These are phyloP conservation scores for Mesembryanthemum crystallinum DNA, from an alignment of 148 eudicot genomes.

Conservation along the genomic window DNA sequence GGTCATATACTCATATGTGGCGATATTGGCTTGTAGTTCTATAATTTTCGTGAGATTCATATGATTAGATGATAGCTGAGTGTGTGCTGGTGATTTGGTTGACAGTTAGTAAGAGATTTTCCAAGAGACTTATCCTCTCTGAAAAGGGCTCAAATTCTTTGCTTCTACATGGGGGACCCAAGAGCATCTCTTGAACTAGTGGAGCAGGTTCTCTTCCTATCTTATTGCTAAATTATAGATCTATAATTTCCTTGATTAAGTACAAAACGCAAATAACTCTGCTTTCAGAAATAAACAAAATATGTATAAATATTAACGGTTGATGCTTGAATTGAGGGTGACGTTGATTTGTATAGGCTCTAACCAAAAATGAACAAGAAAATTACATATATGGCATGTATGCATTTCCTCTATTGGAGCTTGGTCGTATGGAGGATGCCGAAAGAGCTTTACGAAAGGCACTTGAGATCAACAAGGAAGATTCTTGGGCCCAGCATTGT, in stretches of 20 bases:
- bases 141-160: constrained; percentile 81
- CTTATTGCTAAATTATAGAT: neutral
- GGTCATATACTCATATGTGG: neutral
- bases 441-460: constrained; percentile 72
- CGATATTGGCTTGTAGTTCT: neutral
- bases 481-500: constrained; percentile 91
- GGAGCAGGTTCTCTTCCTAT: constrained; percentile 53
- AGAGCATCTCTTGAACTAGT: constrained; percentile 64
- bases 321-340: neutral
- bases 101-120: constrained; percentile 64
- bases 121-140: constrained; percentile 79
- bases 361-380: constrained; percentile 53
- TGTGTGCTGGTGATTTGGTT: constrained; percentile 8
- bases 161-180: constrained; percentile 88
- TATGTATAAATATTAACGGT: no score
- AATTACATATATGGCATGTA: constrained; percentile 80
- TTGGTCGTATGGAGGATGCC: constrained; percentile 69
- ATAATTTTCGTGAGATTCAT: neutral
- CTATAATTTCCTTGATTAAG: neutral
- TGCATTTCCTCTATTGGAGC: constrained; percentile 85
- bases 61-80: neutral
- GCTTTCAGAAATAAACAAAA: neutral
- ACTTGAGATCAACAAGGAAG: constrained; percentile 62
- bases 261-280: neutral
- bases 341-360: constrained; percentile 43